Evolutionary conservation across 805 yeast genomes (phyloP).

Genomic region (Sugiyamaella boreocaroliniensis): DNA sequence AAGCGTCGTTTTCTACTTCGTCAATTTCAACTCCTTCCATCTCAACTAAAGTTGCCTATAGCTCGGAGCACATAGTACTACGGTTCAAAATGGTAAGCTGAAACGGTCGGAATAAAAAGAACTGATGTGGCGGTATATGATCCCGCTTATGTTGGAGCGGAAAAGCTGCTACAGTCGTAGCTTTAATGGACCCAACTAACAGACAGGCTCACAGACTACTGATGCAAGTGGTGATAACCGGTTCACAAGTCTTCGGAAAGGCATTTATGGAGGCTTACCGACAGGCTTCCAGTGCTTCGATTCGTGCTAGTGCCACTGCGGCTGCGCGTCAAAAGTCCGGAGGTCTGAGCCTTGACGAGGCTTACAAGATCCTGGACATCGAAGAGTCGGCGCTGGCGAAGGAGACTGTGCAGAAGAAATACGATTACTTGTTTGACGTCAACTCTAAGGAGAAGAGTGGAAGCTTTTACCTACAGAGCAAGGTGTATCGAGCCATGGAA

Average conservation of each 20-base stretch:
- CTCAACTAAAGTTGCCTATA: too few relatives aligned
- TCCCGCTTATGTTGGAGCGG: background rate
- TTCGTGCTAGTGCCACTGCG: conserved; percentile 51
- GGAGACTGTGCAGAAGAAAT: conserved; percentile 57
- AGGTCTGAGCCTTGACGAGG: conserved; percentile 83
- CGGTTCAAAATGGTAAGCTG: too few relatives aligned
- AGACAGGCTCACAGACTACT: conserved; percentile 79
- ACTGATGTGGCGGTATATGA: background rate
- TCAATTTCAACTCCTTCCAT: too few relatives aligned
- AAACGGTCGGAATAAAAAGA: too few relatives aligned
- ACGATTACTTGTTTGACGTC: conserved; percentile 75
- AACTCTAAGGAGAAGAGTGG: conserved; percentile 95
- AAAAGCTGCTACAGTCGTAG: background rate
- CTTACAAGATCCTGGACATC: conserved; percentile 81
- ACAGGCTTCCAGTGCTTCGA: conserved; percentile 90
- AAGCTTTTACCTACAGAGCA: conserved; percentile 86
- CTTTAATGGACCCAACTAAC: background rate
- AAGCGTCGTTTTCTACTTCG: too few relatives aligned
- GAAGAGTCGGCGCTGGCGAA: conserved; percentile 48
- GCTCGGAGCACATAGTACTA: too few relatives aligned
- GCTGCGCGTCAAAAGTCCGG: conserved; percentile 42
- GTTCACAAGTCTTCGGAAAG: conserved; percentile 90
- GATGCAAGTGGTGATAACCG: conserved; percentile 85
- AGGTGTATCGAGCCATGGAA: conserved; percentile 92
- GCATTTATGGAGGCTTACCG: conserved; percentile 96